Conservation (phyloP, 208 protist species). For the Naegleria gruberi region DNA sequence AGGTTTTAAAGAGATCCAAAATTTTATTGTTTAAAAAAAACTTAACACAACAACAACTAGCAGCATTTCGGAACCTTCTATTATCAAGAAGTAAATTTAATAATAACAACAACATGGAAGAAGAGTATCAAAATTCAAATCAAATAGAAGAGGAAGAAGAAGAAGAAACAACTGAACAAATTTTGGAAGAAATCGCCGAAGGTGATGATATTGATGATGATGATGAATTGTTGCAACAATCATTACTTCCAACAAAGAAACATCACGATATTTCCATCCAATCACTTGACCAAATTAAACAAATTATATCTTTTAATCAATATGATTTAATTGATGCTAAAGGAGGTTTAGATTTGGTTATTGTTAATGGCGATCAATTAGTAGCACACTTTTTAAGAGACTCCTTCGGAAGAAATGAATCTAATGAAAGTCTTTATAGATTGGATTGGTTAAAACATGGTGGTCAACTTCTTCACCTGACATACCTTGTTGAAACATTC, state of each 20-base stretch:
- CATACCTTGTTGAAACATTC: neutral
- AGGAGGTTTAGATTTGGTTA: neutral
- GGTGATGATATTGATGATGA: neutral
- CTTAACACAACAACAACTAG: too few relatives aligned
- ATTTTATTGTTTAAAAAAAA: too few relatives aligned
- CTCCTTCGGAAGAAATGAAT: neutral
- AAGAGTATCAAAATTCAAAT: neutral
- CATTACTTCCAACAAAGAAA: neutral
- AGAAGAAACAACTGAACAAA: neutral
- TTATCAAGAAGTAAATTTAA: too few relatives aligned
- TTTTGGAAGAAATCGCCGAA: neutral
- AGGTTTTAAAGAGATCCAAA: too few relatives aligned
- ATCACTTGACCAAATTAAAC: neutral
- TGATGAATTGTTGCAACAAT: neutral
- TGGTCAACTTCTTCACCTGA: slow-evolving; percentile 2
- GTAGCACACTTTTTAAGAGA: neutral
- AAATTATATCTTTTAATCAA: neutral
- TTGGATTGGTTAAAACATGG: slow-evolving; percentile 7
- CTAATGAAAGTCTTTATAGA: neutral
- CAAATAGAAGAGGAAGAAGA: neutral
- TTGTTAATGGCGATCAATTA: neutral
- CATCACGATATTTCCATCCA: neutral
- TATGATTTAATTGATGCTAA: neutral
- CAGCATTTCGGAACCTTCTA: too few relatives aligned
- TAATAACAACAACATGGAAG: neutral